These are phyloP conservation scores for Mangifera indica DNA, from an alignment of 345 rosid genomes.

Conservation along the genomic window DNA sequence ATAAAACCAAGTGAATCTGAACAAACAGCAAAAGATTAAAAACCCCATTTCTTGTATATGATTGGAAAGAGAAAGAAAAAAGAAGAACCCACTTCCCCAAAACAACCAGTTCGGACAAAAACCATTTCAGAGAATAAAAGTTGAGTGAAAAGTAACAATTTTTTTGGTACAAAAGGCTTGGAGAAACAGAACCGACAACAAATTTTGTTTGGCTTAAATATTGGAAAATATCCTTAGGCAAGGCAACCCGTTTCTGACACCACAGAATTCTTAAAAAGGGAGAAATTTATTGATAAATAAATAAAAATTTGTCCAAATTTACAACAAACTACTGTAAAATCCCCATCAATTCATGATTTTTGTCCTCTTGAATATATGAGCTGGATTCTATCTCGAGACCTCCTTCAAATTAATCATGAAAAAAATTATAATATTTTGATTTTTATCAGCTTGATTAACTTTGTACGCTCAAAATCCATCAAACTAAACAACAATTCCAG, in stretches of 20 bases:
- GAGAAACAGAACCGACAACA: slow-evolving; percentile 16
- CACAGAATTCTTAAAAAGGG: slow-evolving; percentile 6
- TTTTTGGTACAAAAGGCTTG: slow-evolving; percentile 19
- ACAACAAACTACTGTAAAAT: too few species aligned
- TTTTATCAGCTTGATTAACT: too few species aligned
- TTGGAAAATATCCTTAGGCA: background rate
- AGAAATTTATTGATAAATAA: slow-evolving; percentile 4
- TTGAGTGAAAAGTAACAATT: background rate
- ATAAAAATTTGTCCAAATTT: background rate
- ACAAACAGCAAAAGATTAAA: background rate
- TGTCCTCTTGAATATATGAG: too few species aligned
- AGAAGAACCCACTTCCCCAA: background rate
- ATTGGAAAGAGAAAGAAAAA: background rate
- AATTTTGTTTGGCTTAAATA: background rate
- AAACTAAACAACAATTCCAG: background rate
- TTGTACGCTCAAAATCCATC: background rate
- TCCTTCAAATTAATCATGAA: too few species aligned
- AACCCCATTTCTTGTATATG: background rate
- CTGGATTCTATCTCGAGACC: too few species aligned
- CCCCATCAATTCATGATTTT: too few species aligned
- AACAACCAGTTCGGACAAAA: slow-evolving; percentile 3
- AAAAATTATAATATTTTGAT: too few species aligned
- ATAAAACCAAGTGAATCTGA: background rate
- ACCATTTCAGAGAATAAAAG: background rate
- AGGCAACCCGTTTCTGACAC: slow-evolving; percentile 29